Conservation (phyloP, 1,284 basidiomycete genomes). For the Pseudozyma hubeiensis region DNA sequence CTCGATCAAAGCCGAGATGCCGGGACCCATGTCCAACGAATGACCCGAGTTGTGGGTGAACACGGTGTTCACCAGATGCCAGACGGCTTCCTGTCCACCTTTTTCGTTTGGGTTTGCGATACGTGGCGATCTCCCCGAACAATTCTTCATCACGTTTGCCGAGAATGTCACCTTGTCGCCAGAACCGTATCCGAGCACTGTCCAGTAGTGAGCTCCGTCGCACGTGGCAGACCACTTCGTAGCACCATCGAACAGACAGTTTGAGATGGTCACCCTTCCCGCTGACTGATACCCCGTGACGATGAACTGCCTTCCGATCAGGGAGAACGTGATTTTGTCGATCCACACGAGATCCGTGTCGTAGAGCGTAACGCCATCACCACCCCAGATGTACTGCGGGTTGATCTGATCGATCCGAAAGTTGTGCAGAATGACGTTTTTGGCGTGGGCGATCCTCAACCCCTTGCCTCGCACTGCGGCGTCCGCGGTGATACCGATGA, state of each 20-base stretch:
- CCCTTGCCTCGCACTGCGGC: slow-evolving; percentile 65
- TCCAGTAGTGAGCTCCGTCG: slow-evolving; percentile 50
- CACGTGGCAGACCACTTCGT: slow-evolving; percentile 46
- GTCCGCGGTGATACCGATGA: slow-evolving; percentile 51
- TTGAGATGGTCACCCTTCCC: slow-evolving; percentile 31
- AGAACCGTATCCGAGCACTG: slow-evolving; percentile 35
- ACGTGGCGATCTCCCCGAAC: slow-evolving; percentile 42
- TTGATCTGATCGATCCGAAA: slow-evolving; percentile 59
- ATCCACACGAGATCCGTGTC: slow-evolving; percentile 55
- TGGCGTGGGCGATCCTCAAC: slow-evolving; percentile 21
- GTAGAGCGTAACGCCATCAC: slow-evolving; percentile 55
- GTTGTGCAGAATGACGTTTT: slow-evolving; percentile 69
- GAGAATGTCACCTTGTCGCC: slow-evolving; percentile 39
- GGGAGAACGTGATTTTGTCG: slow-evolving; percentile 51
- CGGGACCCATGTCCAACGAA: slow-evolving; percentile 37
- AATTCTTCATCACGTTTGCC: slow-evolving; percentile 36
- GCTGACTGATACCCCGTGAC: slow-evolving; percentile 29
- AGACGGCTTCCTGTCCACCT: slow-evolving; percentile 13
- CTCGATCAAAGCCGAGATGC: slow-evolving; percentile 31
- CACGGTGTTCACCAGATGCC: slow-evolving; percentile 40
- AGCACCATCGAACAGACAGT: slow-evolving; percentile 42
- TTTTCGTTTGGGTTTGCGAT: slow-evolving; percentile 30
- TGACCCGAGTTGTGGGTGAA: slow-evolving; percentile 36
- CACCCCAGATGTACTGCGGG: slow-evolving; percentile 46
- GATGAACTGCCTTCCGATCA: slow-evolving; percentile 50